Conservation (phyloP, 78 protist genomes). For the Guillardia theta region DNA sequence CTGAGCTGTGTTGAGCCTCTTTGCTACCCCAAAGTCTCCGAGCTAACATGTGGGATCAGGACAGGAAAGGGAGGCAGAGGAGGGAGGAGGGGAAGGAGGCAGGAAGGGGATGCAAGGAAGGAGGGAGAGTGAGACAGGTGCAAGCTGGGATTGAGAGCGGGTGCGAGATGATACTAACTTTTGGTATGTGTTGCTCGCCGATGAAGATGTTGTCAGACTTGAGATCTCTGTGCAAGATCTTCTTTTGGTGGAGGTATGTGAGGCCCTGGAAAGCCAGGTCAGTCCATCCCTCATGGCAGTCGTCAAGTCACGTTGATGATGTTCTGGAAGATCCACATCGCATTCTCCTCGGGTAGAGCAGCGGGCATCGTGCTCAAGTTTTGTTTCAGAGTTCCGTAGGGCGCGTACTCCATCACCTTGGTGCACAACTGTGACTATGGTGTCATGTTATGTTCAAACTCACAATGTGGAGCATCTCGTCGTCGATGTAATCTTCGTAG, state of each 20-base stretch:
- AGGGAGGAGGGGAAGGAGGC: neutral
- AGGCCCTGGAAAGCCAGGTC: no score
- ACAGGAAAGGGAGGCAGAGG: neutral
- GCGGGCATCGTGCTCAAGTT: neutral
- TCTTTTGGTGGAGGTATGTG: constrained; percentile 10
- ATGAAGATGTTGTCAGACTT: constrained; percentile 68
- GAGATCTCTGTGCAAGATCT: constrained; percentile 63
- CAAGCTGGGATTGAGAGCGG: no score
- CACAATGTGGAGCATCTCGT: constrained; percentile 60
- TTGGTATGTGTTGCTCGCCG: no score
- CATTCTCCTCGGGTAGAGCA: neutral
- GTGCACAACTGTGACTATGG: no score
- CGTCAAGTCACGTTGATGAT: no score
- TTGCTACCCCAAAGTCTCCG: constrained; percentile 16
- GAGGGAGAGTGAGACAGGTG: neutral
- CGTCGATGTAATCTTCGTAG: constrained; percentile 53
- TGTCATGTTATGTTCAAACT: no score
- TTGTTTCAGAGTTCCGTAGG: neutral
- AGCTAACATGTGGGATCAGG: neutral
- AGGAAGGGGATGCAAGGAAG: neutral
- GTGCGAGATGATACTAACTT: neutral
- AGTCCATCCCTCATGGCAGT: no score
- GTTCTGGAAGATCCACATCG: neutral
- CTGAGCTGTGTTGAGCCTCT: neutral
- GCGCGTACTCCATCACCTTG: constrained; percentile 63